Conservation (phyloP, 129 eudicot species). For the Rutidosis leptorrhynchoides region DNA sequence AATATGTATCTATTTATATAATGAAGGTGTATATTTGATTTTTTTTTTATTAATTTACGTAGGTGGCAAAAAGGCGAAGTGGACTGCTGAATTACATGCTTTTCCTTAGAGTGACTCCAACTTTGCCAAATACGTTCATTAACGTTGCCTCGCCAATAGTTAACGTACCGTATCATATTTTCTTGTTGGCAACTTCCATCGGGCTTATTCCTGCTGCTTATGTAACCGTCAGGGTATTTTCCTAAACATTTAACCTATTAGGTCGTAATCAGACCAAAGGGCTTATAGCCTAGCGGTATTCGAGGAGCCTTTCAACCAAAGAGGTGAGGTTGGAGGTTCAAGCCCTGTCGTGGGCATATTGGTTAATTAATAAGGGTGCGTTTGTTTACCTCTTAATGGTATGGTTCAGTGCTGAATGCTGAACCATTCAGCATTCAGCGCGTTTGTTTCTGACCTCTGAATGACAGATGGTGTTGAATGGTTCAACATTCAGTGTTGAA, state of each 20-base stretch:
- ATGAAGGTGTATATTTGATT: neutral
- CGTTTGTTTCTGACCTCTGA: no score
- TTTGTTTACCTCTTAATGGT: no score
- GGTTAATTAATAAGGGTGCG: no score
- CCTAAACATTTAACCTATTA: neutral
- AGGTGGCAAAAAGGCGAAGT: constrained; percentile 74
- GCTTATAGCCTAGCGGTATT: no score
- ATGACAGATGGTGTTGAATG: no score
- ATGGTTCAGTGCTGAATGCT: no score
- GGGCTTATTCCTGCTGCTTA: constrained; percentile 82
- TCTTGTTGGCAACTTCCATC: constrained; percentile 66
- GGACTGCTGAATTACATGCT: constrained; percentile 69
- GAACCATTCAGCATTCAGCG: no score
- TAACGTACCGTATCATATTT: constrained; percentile 61
- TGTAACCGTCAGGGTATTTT: constrained; percentile 71
- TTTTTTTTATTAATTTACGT: constrained; percentile 18
- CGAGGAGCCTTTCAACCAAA: no score
- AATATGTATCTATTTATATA: neutral
- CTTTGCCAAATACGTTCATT: constrained; percentile 83
- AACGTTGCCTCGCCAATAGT: constrained; percentile 86
- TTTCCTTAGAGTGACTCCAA: constrained; percentile 73
- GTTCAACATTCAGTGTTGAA: no score
- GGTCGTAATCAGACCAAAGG: neutral
- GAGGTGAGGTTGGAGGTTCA: no score
- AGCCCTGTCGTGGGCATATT: no score